Conservation (phyloP, 192 early-diverging fungal genomes). For the Backusella parvicylindrica region DNA sequence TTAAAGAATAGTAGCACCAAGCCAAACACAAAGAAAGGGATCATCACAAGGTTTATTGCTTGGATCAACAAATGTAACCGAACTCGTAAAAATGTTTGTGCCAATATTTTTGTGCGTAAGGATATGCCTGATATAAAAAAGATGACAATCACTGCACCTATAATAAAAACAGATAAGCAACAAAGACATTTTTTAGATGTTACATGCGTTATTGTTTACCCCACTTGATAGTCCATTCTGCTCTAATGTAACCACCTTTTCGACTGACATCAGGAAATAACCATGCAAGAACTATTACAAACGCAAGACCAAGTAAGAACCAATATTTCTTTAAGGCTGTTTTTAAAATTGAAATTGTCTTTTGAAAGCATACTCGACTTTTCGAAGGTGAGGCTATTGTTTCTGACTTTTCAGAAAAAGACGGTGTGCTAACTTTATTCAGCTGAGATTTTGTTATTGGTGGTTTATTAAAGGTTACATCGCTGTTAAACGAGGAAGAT, state of each 20-base stretch:
- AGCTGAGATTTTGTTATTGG: background rate
- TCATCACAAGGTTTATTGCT: conserved; percentile 51
- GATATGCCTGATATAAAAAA: conserved; percentile 37
- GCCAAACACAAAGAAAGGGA: conserved; percentile 58
- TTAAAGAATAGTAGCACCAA: conserved; percentile 46
- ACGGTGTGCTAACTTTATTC: background rate
- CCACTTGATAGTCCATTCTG: conserved; percentile 67
- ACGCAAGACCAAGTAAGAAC: conserved; percentile 62
- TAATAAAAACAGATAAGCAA: background rate
- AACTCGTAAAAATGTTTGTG: conserved; percentile 28
- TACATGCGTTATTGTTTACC: conserved; percentile 24
- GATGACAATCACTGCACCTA: conserved; percentile 34
- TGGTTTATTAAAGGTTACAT: background rate
- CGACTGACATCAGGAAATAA: conserved; percentile 54
- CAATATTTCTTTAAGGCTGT: conserved; percentile 27
- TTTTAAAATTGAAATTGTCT: background rate
- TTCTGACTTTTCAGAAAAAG: conserved; percentile 9
- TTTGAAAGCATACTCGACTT: background rate
- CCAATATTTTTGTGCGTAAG: conserved; percentile 25
- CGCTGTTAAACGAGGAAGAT: conserved; percentile 1
- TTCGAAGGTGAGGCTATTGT: background rate
- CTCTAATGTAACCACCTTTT: conserved; percentile 42
- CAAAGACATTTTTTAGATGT: background rate
- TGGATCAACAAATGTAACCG: conserved; percentile 63
- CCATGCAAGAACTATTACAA: conserved; percentile 59